Percentiles rank a stretch among this genome's conserved stretches.
Conservation (phyloP, 306 rosid species). For the Canavalia gladiata region DNA sequence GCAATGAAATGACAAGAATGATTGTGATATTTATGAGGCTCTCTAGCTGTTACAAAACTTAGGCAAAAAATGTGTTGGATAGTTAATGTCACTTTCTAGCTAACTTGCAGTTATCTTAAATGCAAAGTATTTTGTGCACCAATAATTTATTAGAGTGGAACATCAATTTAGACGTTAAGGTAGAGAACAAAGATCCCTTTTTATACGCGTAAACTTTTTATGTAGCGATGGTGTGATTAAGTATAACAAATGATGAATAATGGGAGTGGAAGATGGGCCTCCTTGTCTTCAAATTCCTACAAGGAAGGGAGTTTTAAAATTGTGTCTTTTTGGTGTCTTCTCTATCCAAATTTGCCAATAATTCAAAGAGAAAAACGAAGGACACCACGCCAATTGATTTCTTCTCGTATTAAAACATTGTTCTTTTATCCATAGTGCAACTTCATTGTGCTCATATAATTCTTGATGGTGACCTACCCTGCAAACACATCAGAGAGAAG, state of each 20-base stretch:
- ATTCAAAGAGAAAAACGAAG: constrained; percentile 39
- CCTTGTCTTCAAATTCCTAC: constrained; percentile 44
- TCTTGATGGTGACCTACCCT: constrained; percentile 49
- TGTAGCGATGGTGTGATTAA: constrained; percentile 16
- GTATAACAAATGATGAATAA: constrained; percentile 25
- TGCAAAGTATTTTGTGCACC: constrained; percentile 16
- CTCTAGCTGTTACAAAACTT: no score
- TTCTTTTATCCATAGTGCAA: constrained; percentile 52
- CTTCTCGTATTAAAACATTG: constrained; percentile 47
- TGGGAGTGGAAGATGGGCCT: constrained; percentile 36
- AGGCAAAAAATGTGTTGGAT: no score
- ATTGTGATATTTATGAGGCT: background rate
- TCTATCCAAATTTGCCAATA: constrained; percentile 48
- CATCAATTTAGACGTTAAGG: constrained; percentile 47
- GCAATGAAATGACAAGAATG: background rate
- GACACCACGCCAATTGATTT: constrained; percentile 45
- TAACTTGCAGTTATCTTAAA: constrained; percentile 20
- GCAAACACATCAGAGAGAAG: constrained; percentile 35
- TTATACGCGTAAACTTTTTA: constrained; percentile 41
- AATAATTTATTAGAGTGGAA: constrained; percentile 32
- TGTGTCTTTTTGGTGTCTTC: constrained; percentile 46
- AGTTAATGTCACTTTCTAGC: background rate
- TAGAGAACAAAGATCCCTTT: constrained; percentile 58
- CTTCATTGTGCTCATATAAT: constrained; percentile 46
- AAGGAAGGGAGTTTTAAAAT: constrained; percentile 42